Percentiles rank a stretch among this genome's conserved stretches.
Evolutionary conservation across 2,329 filamentous ascomycete species (phyloP).

Genomic region (Neophaeococcomyces mojaviensis): DNA sequence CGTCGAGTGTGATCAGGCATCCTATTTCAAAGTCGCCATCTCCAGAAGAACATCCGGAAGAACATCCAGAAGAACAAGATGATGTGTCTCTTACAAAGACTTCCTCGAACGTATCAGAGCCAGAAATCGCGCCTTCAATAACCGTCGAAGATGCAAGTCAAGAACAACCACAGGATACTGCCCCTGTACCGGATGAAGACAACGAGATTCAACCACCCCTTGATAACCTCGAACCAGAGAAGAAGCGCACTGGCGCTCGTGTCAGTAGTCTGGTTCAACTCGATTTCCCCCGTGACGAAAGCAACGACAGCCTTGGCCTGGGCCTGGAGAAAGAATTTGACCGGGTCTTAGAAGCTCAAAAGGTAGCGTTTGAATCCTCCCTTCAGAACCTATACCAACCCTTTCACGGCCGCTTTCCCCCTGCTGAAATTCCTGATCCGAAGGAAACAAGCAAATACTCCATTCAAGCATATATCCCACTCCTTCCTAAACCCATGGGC

Average conservation of each 20-base stretch:
- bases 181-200: background rate
- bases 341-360: conserved; percentile 89
- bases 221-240: conserved; percentile 28
- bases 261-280: conserved; percentile 71
- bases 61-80: conserved; percentile 18
- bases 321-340: conserved; percentile 91
- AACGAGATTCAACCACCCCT: background rate
- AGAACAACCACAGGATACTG: conserved; percentile 58
- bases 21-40: conserved; percentile 41
- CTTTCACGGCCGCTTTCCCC: conserved; percentile 23
- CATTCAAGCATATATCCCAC: conserved; percentile 14
- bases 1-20: conserved; percentile 84
- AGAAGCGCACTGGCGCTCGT: conserved; percentile 29
- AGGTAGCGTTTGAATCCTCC: conserved; percentile 61
- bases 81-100: conserved; percentile 3
- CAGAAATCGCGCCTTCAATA: background rate
- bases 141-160: background rate
- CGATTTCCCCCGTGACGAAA: conserved; percentile 67
- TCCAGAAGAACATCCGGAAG: conserved; percentile 20
- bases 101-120: background rate
- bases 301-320: conserved; percentile 63
- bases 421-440: conserved; percentile 15
- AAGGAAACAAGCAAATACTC: conserved; percentile 14
- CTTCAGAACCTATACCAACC: conserved; percentile 31
- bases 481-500: conserved; percentile 16